These are phyloP conservation scores for Ostreobium quekettii DNA, from an alignment of 139 green algal genomes.

Conservation along the genomic window DNA sequence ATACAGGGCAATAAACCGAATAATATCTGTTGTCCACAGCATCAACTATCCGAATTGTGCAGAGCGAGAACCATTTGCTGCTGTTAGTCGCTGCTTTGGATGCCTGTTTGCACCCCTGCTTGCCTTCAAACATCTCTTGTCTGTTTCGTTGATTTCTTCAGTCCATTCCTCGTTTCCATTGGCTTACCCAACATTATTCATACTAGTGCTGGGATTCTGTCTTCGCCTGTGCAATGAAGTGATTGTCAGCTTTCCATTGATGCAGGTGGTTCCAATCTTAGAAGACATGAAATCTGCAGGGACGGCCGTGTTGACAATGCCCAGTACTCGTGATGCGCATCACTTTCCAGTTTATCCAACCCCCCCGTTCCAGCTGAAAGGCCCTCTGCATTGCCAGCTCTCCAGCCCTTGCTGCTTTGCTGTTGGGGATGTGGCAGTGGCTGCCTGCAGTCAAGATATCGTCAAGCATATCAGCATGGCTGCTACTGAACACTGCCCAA, in stretches of 20 bases:
- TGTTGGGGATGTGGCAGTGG: neutral
- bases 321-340: slow-evolving; percentile 62
- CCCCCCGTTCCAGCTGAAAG: slow-evolving; percentile 3
- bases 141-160: too few species aligned
- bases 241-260: neutral
- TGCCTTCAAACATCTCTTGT: too few species aligned
- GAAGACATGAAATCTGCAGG: neutral
- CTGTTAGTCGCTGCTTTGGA: too few species aligned
- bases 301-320: slow-evolving; percentile 57
- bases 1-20: too few species aligned
- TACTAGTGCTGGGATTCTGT: too few species aligned
- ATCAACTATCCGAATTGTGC: too few species aligned
- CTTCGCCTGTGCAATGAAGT: neutral
- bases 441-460: slow-evolving; percentile 12
- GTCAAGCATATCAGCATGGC: slow-evolving; percentile 7
- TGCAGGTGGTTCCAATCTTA: neutral
- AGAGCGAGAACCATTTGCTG: too few species aligned
- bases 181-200: too few species aligned
- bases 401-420: slow-evolving; percentile 29
- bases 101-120: too few species aligned
- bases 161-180: too few species aligned
- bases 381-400: neutral
- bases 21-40: too few species aligned
- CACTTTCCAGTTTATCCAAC: slow-evolving; percentile 34
- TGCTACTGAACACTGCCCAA: neutral